These are phyloP conservation scores for Pythium myriotylum DNA, from an alignment of 352 stramenopile species.

Conservation along the genomic window DNA sequence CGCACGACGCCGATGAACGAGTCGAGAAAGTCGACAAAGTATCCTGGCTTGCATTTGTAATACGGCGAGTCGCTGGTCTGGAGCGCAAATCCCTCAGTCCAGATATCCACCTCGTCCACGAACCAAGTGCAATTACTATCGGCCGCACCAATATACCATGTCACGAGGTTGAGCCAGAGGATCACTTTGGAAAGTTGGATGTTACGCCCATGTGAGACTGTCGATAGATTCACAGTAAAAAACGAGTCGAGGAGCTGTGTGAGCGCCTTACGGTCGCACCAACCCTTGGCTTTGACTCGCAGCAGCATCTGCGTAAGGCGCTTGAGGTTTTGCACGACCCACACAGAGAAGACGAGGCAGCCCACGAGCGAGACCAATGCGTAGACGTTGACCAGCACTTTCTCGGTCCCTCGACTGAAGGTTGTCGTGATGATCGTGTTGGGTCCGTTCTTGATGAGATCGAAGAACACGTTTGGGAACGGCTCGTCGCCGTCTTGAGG, in stretches of 20 bases:
- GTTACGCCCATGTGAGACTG: slow-evolving; percentile 16
- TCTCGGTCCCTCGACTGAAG: slow-evolving; percentile 18
- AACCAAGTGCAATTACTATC: slow-evolving; percentile 20
- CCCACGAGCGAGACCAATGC: slow-evolving; percentile 16
- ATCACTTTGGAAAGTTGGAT: slow-evolving; percentile 16
- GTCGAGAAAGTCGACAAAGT: slow-evolving; percentile 2
- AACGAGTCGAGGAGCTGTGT: slow-evolving; percentile 11
- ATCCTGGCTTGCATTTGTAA: slow-evolving; percentile 17
- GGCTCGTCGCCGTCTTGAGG: slow-evolving; percentile 11
- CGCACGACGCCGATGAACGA: slow-evolving; percentile 11
- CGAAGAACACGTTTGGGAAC: slow-evolving; percentile 21
- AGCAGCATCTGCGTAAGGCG: slow-evolving; percentile 3
- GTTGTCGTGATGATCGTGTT: slow-evolving; percentile 25
- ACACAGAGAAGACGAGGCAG: slow-evolving; percentile 13
- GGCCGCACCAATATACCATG: slow-evolving; percentile 22
- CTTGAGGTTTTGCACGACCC: slow-evolving; percentile 14
- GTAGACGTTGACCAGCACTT: slow-evolving; percentile 24
- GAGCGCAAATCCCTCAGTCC: slow-evolving; percentile 2
- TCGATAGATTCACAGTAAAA: slow-evolving; percentile 10
- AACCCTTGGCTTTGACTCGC: slow-evolving; percentile 5
- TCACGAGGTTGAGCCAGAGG: slow-evolving; percentile 14
- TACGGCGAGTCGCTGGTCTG: slow-evolving; percentile 15
- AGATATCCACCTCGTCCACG: slow-evolving; percentile 15
- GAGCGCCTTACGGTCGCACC: slow-evolving; percentile 5
- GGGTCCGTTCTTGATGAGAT: slow-evolving; percentile 13